A percentile compares a stretch with the other conserved stretches of the same genome.
Conservation (phyloP, 169 alveolate genomes). For the Cystoisospora suis region DNA sequence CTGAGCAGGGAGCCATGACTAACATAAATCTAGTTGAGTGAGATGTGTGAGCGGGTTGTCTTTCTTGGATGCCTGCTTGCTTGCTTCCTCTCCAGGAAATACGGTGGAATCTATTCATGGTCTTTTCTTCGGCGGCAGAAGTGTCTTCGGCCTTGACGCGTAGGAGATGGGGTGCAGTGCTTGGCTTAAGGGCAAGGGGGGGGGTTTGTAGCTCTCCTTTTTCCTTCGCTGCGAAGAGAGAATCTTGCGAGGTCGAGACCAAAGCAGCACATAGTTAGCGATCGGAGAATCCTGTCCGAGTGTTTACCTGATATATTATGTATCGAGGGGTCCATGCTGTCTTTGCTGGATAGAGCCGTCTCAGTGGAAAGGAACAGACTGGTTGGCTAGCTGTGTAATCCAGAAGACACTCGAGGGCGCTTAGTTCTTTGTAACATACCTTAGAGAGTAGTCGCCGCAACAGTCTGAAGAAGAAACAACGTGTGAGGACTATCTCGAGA, state of each 20-base stretch:
- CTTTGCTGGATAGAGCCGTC: too few species aligned
- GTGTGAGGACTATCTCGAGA: too few species aligned
- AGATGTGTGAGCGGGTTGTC: background rate
- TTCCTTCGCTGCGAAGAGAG: background rate
- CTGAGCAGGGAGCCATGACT: background rate
- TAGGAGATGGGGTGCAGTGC: background rate
- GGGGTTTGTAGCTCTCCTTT: background rate
- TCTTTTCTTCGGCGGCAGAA: constrained; percentile 26
- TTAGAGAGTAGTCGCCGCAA: too few species aligned
- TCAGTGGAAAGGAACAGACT: too few species aligned
- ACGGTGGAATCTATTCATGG: background rate
- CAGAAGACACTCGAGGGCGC: too few species aligned
- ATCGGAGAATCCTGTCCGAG: background rate
- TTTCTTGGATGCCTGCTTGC: background rate
- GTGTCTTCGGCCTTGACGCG: constrained; percentile 38
- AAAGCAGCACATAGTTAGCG: background rate
- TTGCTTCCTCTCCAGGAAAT: background rate
- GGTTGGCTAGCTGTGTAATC: too few species aligned
- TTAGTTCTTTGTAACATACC: too few species aligned
- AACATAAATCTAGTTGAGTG: background rate
- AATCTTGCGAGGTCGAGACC: background rate
- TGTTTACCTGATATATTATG: too few species aligned
- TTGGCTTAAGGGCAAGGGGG: background rate
- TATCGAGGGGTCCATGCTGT: background rate
- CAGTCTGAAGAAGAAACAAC: too few species aligned